Conservation (phyloP, 2,329 filamentous ascomycete genomes). For the Chaetomiaceae sp. region DNA sequence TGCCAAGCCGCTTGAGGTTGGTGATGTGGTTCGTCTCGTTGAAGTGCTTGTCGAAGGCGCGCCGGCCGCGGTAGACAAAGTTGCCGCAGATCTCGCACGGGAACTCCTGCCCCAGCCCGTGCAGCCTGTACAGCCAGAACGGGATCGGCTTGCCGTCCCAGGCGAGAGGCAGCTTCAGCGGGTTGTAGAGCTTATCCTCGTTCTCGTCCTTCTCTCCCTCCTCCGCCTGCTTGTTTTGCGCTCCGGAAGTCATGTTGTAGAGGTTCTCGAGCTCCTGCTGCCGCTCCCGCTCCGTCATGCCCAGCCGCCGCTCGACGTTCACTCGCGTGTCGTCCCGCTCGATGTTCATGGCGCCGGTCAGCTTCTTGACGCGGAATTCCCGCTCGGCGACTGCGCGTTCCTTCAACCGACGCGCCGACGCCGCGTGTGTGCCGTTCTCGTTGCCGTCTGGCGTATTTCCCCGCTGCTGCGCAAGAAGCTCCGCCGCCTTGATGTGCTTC, state of each 20-base stretch:
- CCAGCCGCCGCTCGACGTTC: slow-evolving; percentile 93
- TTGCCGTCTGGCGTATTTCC: slow-evolving; percentile 29
- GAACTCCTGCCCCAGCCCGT: slow-evolving; percentile 92
- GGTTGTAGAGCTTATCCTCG: slow-evolving; percentile 92
- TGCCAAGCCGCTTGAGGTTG: slow-evolving; percentile 87
- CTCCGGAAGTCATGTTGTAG: slow-evolving; percentile 53
- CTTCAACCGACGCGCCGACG: slow-evolving; percentile 60
- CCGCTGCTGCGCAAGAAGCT: slow-evolving; percentile 53
- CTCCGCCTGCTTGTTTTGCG: slow-evolving; percentile 45
- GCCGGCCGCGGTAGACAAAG: slow-evolving; percentile 96
- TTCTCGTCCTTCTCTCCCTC: slow-evolving; percentile 70
- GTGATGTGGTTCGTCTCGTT: slow-evolving; percentile 91
- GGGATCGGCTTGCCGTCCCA: slow-evolving; percentile 99
- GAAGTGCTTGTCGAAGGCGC: slow-evolving; percentile 98
- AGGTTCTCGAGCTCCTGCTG: slow-evolving; percentile 90
- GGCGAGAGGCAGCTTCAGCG: slow-evolving; percentile 86
- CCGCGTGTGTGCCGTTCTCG: slow-evolving; percentile 24
- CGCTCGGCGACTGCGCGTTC: slow-evolving; percentile 87
- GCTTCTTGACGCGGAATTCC: slow-evolving; percentile 75
- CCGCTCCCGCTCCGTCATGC: slow-evolving; percentile 94
- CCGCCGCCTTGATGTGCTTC: slow-evolving; percentile 84
- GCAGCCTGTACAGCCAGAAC: slow-evolving; percentile 97
- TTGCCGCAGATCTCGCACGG: slow-evolving; percentile 96
- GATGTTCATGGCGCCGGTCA: slow-evolving; percentile 77
- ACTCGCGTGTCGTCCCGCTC: slow-evolving; percentile 85